phyloP scores from a whole-genome alignment of 129 eudicot genomes.

The Flaveria ramosissima region DNA sequence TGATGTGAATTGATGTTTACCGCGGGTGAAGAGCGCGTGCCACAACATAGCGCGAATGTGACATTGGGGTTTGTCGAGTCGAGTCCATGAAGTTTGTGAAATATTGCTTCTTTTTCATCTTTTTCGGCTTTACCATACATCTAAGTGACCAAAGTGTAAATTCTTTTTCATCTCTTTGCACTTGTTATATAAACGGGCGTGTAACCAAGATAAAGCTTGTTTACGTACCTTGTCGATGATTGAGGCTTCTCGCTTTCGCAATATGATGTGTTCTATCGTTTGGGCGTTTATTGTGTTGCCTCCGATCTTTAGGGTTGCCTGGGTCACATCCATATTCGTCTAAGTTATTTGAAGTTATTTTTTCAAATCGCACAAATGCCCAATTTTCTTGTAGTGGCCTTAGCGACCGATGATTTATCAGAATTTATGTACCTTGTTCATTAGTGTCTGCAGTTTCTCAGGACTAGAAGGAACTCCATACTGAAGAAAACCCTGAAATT shows the following conservation, averaged over 20 bases:
- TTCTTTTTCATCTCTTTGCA: background rate
- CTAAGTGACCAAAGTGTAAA: slow-evolving; percentile 26
- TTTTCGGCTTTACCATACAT: slow-evolving; percentile 44
- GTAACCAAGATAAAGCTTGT: background rate
- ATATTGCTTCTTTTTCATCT: slow-evolving; percentile 51
- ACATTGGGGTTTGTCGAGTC: slow-evolving; percentile 68
- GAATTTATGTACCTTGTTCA: slow-evolving; percentile 64
- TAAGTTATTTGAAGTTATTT: background rate
- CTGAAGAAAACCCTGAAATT: slow-evolving; percentile 75
- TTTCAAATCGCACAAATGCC: too few relatives aligned
- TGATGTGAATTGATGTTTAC: slow-evolving; percentile 38
- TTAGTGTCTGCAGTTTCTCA: slow-evolving; percentile 56
- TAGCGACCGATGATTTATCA: background rate
- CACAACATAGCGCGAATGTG: slow-evolving; percentile 83
- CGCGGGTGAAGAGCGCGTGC: slow-evolving; percentile 91
- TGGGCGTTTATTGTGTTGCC: slow-evolving; percentile 84
- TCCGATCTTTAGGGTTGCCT: slow-evolving; percentile 86
- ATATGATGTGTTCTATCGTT: slow-evolving; percentile 71
- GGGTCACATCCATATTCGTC: slow-evolving; percentile 18
- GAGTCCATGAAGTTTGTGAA: slow-evolving; percentile 65
- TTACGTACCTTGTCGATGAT: slow-evolving; percentile 57
- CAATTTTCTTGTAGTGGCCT: too few relatives aligned
- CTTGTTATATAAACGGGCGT: background rate
- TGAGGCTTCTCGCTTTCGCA: slow-evolving; percentile 63
- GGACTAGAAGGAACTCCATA: slow-evolving; percentile 80